Evolutionary conservation across 208 protist genomes (phyloP), one percentile per base, ranked within the genome.

Genomic region (Endotrypanum monterogeii): DNA sequence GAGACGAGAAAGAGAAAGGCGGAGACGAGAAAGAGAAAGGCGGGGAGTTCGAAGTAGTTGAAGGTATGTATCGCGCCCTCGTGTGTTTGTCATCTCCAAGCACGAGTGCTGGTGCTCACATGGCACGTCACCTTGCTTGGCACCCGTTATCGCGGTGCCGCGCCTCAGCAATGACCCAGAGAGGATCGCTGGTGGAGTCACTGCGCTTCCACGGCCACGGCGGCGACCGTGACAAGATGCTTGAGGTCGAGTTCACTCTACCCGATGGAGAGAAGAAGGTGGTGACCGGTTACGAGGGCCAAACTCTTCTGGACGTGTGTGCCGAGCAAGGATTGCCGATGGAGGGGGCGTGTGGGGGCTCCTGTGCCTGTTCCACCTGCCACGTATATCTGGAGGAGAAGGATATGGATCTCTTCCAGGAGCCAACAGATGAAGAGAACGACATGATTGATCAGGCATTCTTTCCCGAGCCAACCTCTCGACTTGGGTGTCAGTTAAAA

Each of bases 301-400:
- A 98, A 67, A 93, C 83, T n/a, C 73, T 99, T 9, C 86, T 99
- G 32, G 96, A 99, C 44, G 90, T 98, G 41, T 96, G 96, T 46
- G 90, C 95, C 50, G 91, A 93, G 57, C 90, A 99, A 63, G 93
- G 94, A 41, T 82, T 99, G 60, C 96, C 98, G 39, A 92, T 99
- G 63, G 98, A 99, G 75, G 98, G 96, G 1, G 98, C 98, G 28
- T 99, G 98, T 72, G 98, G 97, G 23, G 94, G 94, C 18, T 98
- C 94, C 7, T 96, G 98, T 54, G 98, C 98, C 41, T 99, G 98
- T 81, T 99, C 97, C 48, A 99, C 98, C n/a, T 99, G 98, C 77
- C 98, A 99, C 73, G 93, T 99, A 14, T 98, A 99, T 71, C 67
- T 99, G 54, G 80, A 94, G 63, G 84, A 88, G 44, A 81, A 80